Evolutionary conservation across 305 asterid species (phyloP).

Genomic region (Withania somnifera): DNA sequence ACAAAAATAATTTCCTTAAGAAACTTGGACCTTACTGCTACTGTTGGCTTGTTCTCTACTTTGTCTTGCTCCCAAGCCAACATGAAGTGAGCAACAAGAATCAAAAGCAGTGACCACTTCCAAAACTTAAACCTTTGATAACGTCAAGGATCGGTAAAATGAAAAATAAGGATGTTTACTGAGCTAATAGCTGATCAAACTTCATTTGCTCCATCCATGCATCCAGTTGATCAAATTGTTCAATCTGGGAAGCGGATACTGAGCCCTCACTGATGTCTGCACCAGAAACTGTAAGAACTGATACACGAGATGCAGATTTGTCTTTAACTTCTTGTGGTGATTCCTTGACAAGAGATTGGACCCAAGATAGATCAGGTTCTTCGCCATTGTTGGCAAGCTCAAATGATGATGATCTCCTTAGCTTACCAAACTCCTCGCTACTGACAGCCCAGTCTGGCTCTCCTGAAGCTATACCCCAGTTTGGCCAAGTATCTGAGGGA

Average conservation of each 20-base stretch:
- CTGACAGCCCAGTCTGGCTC: slow-evolving; percentile 56
- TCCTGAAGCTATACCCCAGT: slow-evolving; percentile 56
- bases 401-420: slow-evolving; percentile 30
- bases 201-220: slow-evolving; percentile 61
- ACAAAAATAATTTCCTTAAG: slow-evolving; percentile 23
- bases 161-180: slow-evolving; percentile 9
- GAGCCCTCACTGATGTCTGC: slow-evolving; percentile 16
- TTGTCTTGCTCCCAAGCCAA: slow-evolving; percentile 16
- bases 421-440: slow-evolving; percentile 28
- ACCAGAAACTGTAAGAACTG: slow-evolving; percentile 14
- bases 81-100: not conserved
- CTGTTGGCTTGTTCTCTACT: slow-evolving; percentile 8
- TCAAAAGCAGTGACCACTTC: not conserved
- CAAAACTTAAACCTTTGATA: not conserved
- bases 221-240: slow-evolving; percentile 21
- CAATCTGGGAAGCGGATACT: slow-evolving; percentile 13
- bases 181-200: slow-evolving; percentile 30
- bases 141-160: not conserved
- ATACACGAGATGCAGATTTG: slow-evolving; percentile 13
- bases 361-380: slow-evolving; percentile 32
- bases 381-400: slow-evolving; percentile 15
- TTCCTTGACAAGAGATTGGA: slow-evolving; percentile 34
- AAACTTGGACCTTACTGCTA: slow-evolving; percentile 17
- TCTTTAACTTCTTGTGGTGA: slow-evolving; percentile 23
- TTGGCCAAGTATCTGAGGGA: slow-evolving; percentile 26